phyloP scores from a whole-genome alignment of 352 stramenopile species.

The Globisporangium viniferum region DNA sequence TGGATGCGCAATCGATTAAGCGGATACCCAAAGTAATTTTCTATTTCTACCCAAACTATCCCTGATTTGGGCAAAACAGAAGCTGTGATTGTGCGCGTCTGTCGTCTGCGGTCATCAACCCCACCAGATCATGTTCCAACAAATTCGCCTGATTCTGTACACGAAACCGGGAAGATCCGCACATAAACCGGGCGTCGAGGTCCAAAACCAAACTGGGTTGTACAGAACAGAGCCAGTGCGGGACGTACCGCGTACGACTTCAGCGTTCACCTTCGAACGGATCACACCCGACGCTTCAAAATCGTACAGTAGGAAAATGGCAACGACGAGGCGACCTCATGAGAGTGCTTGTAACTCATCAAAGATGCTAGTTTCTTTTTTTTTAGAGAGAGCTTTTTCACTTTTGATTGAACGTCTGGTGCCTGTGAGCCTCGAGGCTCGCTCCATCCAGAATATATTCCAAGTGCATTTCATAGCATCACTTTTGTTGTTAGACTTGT shows the following conservation, averaged over 20 bases:
- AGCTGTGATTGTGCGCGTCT: not conserved
- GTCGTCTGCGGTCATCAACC: not conserved
- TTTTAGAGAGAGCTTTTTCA: not conserved
- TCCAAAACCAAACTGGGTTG: not conserved
- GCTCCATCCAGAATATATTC: too few species aligned
- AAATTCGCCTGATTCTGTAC: not conserved
- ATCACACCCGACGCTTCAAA: not conserved
- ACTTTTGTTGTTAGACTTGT: too few species aligned
- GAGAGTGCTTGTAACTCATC: not conserved
- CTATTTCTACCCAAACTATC: not conserved
- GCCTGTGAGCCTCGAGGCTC: not conserved
- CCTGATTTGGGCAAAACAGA: not conserved
- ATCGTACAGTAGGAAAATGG: not conserved
- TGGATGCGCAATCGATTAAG: slow-evolving; percentile 2
- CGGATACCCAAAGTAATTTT: not conserved
- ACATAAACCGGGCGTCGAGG: not conserved
- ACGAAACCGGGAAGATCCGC: not conserved
- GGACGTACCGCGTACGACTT: not conserved
- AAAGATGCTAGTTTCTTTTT: not conserved
- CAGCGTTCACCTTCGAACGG: slow-evolving; percentile 6
- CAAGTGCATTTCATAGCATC: too few species aligned
- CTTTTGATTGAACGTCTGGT: not conserved
- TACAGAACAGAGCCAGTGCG: not conserved
- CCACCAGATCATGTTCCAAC: slow-evolving; percentile 2
- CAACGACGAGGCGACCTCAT: not conserved